Evolutionary conservation across 2,329 filamentous ascomycete species (phyloP), one percentile per base, ranked within the genome.

Genomic region (Calonectria pteridis): DNA sequence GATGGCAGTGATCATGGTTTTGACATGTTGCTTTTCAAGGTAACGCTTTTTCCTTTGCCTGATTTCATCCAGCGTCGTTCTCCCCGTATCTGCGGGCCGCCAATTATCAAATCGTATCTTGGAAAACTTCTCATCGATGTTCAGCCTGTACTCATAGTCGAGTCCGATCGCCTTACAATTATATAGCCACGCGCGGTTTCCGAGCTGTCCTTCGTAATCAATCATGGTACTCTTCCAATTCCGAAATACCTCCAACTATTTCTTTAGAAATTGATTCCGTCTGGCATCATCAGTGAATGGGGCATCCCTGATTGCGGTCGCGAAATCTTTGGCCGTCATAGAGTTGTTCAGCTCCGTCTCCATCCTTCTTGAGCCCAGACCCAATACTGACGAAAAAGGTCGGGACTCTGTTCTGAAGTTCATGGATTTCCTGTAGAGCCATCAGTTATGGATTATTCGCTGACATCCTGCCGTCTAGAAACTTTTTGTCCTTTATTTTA

Each of bases 361-460:
- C 18, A 2, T 1, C 20, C 3, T 5, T 28, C 18, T 67, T 73
- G 0, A 74, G 2, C 1, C 73, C 73, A 3, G 73, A 71, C 2
- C 71, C 71, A 9, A 73, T 75, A 0, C 73, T 75, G 1, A 75
- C 67, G 1, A 73, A 71, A 0, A 73, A 58, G 1, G 6, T 67
- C 0, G 73, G 71, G 1, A 46, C 43, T 13, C 14, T 6, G 1
- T 1, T 16, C 1, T 73, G 71, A 0, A 75, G 33, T 0, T 58
- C 31, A 4, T 65, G 13, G 0, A 75, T 55, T 1, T 75, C 73
- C 14, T 16, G 0, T 0, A 73, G 2, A 0, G 33, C 49, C 0
- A 55, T 33, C 0, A 68, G 0, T 0, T 71, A 64, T 0, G 71
- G 71, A 0, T 73, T 75, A 4, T 75, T 75, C 4, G 71, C 71